Percentiles rank a stretch among this genome's conserved stretches.
These are phyloP conservation scores for Panellus pusillus DNA, from an alignment of 768 basidiomycete genomes.

Conservation along the genomic window DNA sequence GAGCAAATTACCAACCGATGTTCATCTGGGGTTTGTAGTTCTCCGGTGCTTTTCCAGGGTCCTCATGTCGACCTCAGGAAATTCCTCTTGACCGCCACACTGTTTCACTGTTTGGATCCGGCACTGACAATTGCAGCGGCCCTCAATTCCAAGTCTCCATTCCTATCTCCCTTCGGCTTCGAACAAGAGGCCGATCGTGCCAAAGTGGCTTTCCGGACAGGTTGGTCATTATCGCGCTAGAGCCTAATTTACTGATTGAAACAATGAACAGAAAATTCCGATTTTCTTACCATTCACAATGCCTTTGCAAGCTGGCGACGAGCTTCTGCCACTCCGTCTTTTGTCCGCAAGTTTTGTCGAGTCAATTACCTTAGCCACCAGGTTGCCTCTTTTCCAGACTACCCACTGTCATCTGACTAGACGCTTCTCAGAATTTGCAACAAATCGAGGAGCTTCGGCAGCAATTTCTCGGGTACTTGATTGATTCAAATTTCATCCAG, in stretches of 20 bases:
- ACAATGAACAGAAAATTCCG: slow-evolving; percentile 72
- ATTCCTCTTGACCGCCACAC: slow-evolving; percentile 79
- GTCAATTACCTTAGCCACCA: slow-evolving; percentile 82
- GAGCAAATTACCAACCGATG: slow-evolving; percentile 92
- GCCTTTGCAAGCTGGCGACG: slow-evolving; percentile 87
- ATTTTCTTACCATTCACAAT: slow-evolving; percentile 91
- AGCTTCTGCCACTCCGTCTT: slow-evolving; percentile 61
- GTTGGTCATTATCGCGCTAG: slow-evolving; percentile 37
- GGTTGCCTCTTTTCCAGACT: slow-evolving; percentile 33
- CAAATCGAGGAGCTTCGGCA: slow-evolving; percentile 96
- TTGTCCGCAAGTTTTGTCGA: slow-evolving; percentile 76
- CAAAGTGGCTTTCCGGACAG: slow-evolving; percentile 74
- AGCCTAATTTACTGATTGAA: slow-evolving; percentile 3
- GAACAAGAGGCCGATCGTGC: slow-evolving; percentile 86
- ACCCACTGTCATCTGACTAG: not conserved
- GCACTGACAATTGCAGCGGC: slow-evolving; percentile 96
- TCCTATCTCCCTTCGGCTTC: slow-evolving; percentile 83
- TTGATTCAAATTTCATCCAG: slow-evolving; percentile 84
- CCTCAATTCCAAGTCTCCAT: slow-evolving; percentile 91
- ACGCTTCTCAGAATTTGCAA: slow-evolving; percentile 67
- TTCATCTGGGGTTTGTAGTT: slow-evolving; percentile 49
- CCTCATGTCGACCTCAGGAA: slow-evolving; percentile 45
- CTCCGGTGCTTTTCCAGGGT: not conserved
- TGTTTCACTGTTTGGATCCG: slow-evolving; percentile 90
- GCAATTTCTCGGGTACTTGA: slow-evolving; percentile 84